phyloP scores from a whole-genome alignment of 768 basidiomycete species.

The Amanita rimosa region DNA sequence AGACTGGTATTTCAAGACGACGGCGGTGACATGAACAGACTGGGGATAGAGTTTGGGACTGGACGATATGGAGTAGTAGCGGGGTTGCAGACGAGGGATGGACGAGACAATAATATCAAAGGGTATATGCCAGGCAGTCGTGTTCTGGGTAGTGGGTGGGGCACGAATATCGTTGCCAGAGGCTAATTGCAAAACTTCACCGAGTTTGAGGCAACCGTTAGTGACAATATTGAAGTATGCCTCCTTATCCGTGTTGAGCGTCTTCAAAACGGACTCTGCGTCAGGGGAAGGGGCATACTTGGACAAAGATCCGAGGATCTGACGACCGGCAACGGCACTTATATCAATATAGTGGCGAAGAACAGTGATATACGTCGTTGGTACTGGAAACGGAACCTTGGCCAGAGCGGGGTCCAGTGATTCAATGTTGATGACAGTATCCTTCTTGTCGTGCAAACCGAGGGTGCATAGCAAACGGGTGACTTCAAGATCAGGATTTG shows the following conservation, averaged over 20 bases:
- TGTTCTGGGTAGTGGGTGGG: slow-evolving; percentile 56
- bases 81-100: slow-evolving; percentile 88
- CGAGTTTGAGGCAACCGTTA: slow-evolving; percentile 81
- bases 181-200: slow-evolving; percentile 86
- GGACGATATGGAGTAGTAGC: slow-evolving; percentile 98
- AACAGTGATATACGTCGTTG: slow-evolving; percentile 88
- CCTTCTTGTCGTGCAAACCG: slow-evolving; percentile 71
- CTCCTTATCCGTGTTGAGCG: slow-evolving; percentile 80
- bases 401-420: slow-evolving; percentile 97
- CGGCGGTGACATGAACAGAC: slow-evolving; percentile 88
- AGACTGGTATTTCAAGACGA: slow-evolving; percentile 89
- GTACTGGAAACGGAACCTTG: slow-evolving; percentile 97
- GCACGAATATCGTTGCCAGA: slow-evolving; percentile 63
- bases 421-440: slow-evolving; percentile 82
- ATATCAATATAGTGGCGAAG: slow-evolving; percentile 97
- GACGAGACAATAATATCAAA: slow-evolving; percentile 95
- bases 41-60: slow-evolving; percentile 88
- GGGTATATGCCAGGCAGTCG: slow-evolving; percentile 82
- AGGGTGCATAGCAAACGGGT: slow-evolving; percentile 79
- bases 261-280: slow-evolving; percentile 63
- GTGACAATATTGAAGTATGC: slow-evolving; percentile 69
- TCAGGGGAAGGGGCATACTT: slow-evolving; percentile 80
- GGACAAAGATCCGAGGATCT: slow-evolving; percentile 78
- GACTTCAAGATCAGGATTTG: slow-evolving; percentile 88
- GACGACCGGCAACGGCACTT: slow-evolving; percentile 88